These are phyloP conservation scores for Vittaforma corneae DNA, from an alignment of 371 early-diverging fungal species.

Conservation along the genomic window DNA sequence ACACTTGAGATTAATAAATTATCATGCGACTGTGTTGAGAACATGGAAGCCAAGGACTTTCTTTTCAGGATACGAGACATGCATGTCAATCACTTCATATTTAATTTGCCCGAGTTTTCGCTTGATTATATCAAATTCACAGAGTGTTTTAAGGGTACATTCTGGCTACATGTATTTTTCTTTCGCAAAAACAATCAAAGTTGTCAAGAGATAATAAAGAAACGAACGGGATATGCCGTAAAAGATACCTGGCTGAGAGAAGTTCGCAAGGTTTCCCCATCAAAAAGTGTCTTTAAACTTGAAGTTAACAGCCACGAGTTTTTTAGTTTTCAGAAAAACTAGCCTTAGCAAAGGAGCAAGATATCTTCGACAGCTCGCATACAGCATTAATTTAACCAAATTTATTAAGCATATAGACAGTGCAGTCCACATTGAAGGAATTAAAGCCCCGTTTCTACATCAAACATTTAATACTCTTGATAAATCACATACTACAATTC, in stretches of 20 bases:
- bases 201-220: conserved; percentile 14
- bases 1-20: conserved; percentile 49
- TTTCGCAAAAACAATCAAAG: conserved; percentile 40
- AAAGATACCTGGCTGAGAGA: conserved; percentile 16
- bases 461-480: too few species aligned
- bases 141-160: not conserved
- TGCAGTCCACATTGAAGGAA: too few species aligned
- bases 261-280: conserved; percentile 57
- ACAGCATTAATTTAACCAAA: too few species aligned
- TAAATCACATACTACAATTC: too few species aligned
- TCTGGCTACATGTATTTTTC: conserved; percentile 53
- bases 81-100: conserved; percentile 52
- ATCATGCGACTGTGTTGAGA: conserved; percentile 17
- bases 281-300: conserved; percentile 54
- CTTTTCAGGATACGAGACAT: conserved; percentile 33
- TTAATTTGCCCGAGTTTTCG: conserved; percentile 58
- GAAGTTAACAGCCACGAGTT: conserved; percentile 3
- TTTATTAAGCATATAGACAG: too few species aligned
- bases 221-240: conserved; percentile 22
- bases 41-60: conserved; percentile 50
- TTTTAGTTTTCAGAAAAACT: too few species aligned
- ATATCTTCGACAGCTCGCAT: too few species aligned
- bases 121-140: conserved; percentile 49
- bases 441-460: too few species aligned
- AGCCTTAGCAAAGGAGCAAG: too few species aligned